A percentile compares a stretch with the other conserved stretches of the same genome.
phyloP scores from a whole-genome alignment of 805 yeast genomes.

The Wickerhamomyces xylosicus region DNA sequence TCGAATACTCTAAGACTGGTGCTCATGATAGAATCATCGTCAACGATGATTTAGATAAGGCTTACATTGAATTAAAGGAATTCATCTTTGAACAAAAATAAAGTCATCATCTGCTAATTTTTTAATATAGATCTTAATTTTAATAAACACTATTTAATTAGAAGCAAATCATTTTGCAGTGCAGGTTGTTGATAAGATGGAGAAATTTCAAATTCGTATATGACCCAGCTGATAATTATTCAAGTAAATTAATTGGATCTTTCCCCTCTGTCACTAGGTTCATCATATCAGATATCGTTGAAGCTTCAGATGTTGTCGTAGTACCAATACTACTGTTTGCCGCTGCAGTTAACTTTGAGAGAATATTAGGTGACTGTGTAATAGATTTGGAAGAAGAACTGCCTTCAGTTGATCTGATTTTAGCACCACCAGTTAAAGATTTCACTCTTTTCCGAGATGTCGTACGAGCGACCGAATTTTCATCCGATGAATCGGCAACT shows the following conservation, averaged over 20 bases:
- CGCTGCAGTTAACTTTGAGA: too few species aligned
- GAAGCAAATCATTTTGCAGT: too few species aligned
- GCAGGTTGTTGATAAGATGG: too few species aligned
- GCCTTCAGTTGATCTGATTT: neutral
- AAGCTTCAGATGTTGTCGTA: conserved; percentile 6
- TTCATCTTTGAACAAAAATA: conserved; percentile 45
- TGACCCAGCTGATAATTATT: neutral
- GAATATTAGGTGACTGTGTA: too few species aligned
- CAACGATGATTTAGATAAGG: conserved; percentile 85
- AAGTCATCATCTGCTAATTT: too few species aligned
- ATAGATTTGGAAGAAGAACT: neutral
- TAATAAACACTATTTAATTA: too few species aligned
- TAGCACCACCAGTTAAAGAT: too few species aligned
- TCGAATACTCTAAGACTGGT: conserved; percentile 83
- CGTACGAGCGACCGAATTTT: conserved; percentile 3
- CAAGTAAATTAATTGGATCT: neutral
- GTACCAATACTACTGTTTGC: neutral
- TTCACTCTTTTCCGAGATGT: conserved; percentile 1
- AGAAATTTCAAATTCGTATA: neutral
- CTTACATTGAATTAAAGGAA: conserved; percentile 70
- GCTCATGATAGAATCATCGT: conserved; percentile 86
- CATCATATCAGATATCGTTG: conserved; percentile 1
- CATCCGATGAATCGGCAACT: neutral
- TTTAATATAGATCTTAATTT: too few species aligned
- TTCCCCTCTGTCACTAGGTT: conserved; percentile 2